Percentiles rank a stretch among this genome's conserved stretches.
Conservation (phyloP, 1,284 basidiomycete genomes). For the Pterula multifida region DNA sequence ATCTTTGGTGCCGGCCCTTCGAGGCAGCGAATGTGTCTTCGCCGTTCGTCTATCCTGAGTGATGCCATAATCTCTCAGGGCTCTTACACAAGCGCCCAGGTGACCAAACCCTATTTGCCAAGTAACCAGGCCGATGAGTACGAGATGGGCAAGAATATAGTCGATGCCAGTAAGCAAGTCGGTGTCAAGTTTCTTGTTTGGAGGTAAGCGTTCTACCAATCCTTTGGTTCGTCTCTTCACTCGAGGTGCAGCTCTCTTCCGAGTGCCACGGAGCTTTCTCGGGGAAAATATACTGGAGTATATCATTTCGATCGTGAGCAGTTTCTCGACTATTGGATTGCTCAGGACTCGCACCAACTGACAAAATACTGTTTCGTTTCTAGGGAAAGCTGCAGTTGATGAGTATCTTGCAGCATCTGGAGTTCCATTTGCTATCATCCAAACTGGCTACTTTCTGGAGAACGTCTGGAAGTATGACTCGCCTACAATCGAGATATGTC, state of each 20-base stretch:
- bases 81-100: conserved; percentile 7
- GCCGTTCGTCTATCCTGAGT: conserved; percentile 17
- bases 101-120: conserved; percentile 16
- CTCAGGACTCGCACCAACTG: neutral
- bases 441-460: conserved; percentile 18
- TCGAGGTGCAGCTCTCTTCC: conserved; percentile 16
- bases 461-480: conserved; percentile 17
- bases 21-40: conserved; percentile 25
- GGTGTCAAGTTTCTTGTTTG: conserved; percentile 20
- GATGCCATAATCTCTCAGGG: too few relatives aligned
- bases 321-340: neutral
- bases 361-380: neutral
- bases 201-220: conserved; percentile 12
- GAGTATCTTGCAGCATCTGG: conserved; percentile 15
- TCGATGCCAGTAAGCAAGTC: conserved; percentile 21
- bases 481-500: neutral
- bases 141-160: conserved; percentile 24
- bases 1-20: conserved; percentile 20
- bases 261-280: conserved; percentile 11
- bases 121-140: conserved; percentile 10
- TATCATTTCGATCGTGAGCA: conserved; percentile 14
- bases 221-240: neutral
- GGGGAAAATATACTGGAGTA: conserved; percentile 14
- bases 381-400: conserved; percentile 20
- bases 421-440: conserved; percentile 16